A percentile compares a stretch with the other conserved stretches of the same genome.
phyloP scores from a whole-genome alignment of 2,329 filamentous ascomycete genomes.

The Beauveria varroae region DNA sequence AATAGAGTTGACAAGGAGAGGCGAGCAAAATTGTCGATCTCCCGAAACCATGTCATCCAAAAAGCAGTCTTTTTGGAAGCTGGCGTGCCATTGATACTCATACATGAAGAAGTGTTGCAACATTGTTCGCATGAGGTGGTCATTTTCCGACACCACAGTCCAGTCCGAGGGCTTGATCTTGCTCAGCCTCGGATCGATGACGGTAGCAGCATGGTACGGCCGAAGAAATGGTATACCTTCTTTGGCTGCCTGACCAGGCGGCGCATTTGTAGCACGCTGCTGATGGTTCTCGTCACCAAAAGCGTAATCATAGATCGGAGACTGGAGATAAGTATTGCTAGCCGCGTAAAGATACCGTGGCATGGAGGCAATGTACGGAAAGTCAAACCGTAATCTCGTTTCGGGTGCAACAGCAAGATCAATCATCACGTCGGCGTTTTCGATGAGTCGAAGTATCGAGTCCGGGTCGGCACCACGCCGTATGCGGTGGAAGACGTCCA shows the following conservation, averaged over 20 bases:
- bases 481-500: slow-evolving; percentile 26
- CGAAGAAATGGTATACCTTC: not conserved
- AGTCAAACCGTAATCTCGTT: not conserved
- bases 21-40: slow-evolving; percentile 28
- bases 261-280: not conserved
- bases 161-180: slow-evolving; percentile 25
- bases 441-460: slow-evolving; percentile 26
- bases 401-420: slow-evolving; percentile 24
- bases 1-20: slow-evolving; percentile 30
- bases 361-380: slow-evolving; percentile 18
- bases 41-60: slow-evolving; percentile 29
- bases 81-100: slow-evolving; percentile 28
- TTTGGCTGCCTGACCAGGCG: not conserved
- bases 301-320: slow-evolving; percentile 20
- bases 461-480: slow-evolving; percentile 24
- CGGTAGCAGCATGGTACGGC: slow-evolving; percentile 24
- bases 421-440: slow-evolving; percentile 28
- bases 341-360: not conserved
- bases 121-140: slow-evolving; percentile 27
- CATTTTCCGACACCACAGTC: slow-evolving; percentile 28
- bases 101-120: slow-evolving; percentile 21
- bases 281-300: slow-evolving; percentile 15
- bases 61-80: slow-evolving; percentile 33
- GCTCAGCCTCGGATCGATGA: slow-evolving; percentile 26
- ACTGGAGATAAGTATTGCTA: slow-evolving; percentile 21